Base-by-base conservation (phyloP, 768 basidiomycete genomes). In the Leccinum longicurvipes region DNA sequence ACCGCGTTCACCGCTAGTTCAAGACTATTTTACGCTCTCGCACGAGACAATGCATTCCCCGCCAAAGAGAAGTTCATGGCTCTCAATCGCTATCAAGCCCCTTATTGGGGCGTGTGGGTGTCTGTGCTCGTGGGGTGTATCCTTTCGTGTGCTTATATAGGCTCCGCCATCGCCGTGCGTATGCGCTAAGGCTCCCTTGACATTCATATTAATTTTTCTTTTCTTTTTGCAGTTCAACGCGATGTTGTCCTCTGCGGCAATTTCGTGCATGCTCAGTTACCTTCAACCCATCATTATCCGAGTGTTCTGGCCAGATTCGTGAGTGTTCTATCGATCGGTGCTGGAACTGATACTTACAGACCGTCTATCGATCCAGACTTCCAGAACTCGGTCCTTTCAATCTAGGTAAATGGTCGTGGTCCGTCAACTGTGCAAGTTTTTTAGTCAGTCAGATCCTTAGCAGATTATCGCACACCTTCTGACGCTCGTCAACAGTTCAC, bases 1-100 rank as follows among this genome's bases (percentile, higher is more conserved):
- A 82, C 82, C 12, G 81, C 81, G 28, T 83, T 80, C 64, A 82
- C 82, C 0, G 81, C 82, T 46, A 81, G 80, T 60, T 83, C 82
- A 24, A 70, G 82, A 23, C 60, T 84, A 50, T 78, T 82, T 66
- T 84, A 82, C 54, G 82, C 82, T 27, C 70, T 82, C 12, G 81
- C 82, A 41, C 67, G 82, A 54, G 82, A 82, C 63, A 70, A 80
- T 55, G 81, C 79, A 9, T 72, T 82, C 49, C 82, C 81, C 2
- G 63, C 74, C 54, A 82, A 76, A 62, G 56, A 61, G 32, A 63
- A 63, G 45, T 84, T 80, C 57, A 81, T 79, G 78, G 67, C 71
- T 9, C 73, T 82, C 47, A 83, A 81, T 60, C 68, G 77, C 32
- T 79, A 70, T 56, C 81, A 82, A 63, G 79, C 81, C 17, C 81